Conservation (phyloP, 2,329 filamentous ascomycete species). For the Epicoccum nigrum region DNA sequence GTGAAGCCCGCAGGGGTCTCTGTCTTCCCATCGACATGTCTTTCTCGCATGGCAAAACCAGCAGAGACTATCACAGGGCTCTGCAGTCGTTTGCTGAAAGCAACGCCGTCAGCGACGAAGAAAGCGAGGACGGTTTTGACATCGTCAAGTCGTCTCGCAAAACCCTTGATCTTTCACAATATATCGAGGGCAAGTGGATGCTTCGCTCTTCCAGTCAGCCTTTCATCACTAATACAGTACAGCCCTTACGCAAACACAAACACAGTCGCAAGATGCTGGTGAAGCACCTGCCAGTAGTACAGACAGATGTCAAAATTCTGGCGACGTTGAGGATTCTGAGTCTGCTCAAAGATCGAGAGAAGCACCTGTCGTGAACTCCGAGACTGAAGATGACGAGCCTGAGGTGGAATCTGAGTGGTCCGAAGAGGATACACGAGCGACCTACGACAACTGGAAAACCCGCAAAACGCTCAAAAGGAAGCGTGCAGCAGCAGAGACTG, state of each 20-base stretch:
- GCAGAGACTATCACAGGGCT: slow-evolving; percentile 24
- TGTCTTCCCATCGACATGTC: slow-evolving; percentile 21
- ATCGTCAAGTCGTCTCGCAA: slow-evolving; percentile 45
- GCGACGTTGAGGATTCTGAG: slow-evolving; percentile 16
- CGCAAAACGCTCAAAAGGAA: slow-evolving; percentile 62
- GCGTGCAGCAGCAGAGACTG: slow-evolving; percentile 56
- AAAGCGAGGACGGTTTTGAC: slow-evolving; percentile 53
- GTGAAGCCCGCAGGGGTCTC: neutral
- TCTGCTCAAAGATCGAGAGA: neutral
- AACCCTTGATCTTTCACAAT: slow-evolving; percentile 40
- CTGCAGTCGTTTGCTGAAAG: slow-evolving; percentile 36
- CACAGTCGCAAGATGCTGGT: slow-evolving; percentile 28
- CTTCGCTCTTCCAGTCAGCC: neutral
- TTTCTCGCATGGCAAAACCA: slow-evolving; percentile 15
- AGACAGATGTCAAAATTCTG: slow-evolving; percentile 7
- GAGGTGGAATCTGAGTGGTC: slow-evolving; percentile 48
- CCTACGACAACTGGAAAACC: slow-evolving; percentile 70
- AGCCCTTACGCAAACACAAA: slow-evolving; percentile 38
- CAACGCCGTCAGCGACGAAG: slow-evolving; percentile 32
- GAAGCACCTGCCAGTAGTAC: neutral
- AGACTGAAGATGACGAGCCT: slow-evolving; percentile 16
- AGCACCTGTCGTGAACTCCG: slow-evolving; percentile 6
- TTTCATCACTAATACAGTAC: slow-evolving; percentile 10
- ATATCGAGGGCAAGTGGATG: slow-evolving; percentile 36
- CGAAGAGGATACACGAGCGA: slow-evolving; percentile 61